Percentiles rank a stretch among this genome's conserved stretches.
Evolutionary conservation across 129 eudicot genomes (phyloP).

Genomic region (Flaveria robusta): DNA sequence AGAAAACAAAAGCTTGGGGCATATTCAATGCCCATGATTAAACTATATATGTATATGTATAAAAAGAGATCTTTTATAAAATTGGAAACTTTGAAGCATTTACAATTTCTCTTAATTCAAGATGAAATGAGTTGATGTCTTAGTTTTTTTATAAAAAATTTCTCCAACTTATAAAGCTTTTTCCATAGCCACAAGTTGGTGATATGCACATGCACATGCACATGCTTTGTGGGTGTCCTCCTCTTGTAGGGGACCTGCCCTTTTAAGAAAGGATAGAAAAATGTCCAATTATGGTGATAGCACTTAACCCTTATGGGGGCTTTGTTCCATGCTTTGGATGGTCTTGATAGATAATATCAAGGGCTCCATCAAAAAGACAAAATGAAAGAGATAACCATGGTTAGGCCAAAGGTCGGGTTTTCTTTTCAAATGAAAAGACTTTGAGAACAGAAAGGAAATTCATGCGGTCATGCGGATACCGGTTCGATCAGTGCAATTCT

Average conservation of each 20-base stretch:
- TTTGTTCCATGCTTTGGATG: constrained; percentile 35
- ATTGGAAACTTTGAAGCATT: constrained; percentile 31
- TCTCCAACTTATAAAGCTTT: constrained; percentile 10
- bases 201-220: constrained; percentile 77
- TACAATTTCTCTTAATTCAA: constrained; percentile 37
- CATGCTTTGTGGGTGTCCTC: constrained; percentile 51
- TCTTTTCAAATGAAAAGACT: constrained; percentile 34
- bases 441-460: constrained; percentile 32
- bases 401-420: constrained; percentile 67
- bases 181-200: constrained; percentile 45
- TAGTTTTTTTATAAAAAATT: background rate
- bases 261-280: constrained; percentile 38
- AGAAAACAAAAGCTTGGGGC: constrained; percentile 45
- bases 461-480: constrained; percentile 23
- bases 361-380: constrained; percentile 36
- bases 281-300: constrained; percentile 42
- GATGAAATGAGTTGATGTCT: constrained; percentile 39
- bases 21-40: constrained; percentile 62
- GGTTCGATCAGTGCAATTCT: constrained; percentile 32
- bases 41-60: constrained; percentile 38
- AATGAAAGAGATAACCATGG: constrained; percentile 73
- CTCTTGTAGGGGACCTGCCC: constrained; percentile 70
- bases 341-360: constrained; percentile 34
- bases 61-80: constrained; percentile 19
- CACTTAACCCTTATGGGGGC: constrained; percentile 75